Conservation (phyloP, 371 early-diverging fungal genomes). For the Zancudomyces culisetae region DNA sequence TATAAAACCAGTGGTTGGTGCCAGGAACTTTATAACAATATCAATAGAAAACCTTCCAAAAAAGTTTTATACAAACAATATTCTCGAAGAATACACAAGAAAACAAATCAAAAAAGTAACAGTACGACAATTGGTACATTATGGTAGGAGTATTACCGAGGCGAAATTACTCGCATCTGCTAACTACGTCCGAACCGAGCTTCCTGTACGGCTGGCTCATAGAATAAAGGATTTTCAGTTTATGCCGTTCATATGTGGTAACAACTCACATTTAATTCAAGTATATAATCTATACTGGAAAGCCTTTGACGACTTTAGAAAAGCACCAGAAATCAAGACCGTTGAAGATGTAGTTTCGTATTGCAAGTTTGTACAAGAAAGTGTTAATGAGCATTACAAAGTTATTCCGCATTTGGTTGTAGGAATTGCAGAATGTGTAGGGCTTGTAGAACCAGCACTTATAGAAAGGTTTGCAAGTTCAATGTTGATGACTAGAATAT, state of each 20-base stretch:
- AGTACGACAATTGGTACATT: slow-evolving; percentile 77
- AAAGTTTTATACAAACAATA: slow-evolving; percentile 77
- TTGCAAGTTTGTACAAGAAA: slow-evolving; percentile 37
- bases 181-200: slow-evolving; percentile 61
- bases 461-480: slow-evolving; percentile 74
- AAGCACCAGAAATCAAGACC: slow-evolving; percentile 35
- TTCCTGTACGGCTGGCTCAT: slow-evolving; percentile 72
- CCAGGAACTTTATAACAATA: neutral
- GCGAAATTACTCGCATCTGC: slow-evolving; percentile 54
- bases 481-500: slow-evolving; percentile 76
- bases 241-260: slow-evolving; percentile 65
- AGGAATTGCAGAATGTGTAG: slow-evolving; percentile 62
- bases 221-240: slow-evolving; percentile 61
- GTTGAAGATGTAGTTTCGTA: slow-evolving; percentile 47
- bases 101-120: slow-evolving; percentile 66
- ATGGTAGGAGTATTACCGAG: slow-evolving; percentile 65
- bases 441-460: slow-evolving; percentile 30
- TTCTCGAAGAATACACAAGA: slow-evolving; percentile 64
- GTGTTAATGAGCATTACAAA: slow-evolving; percentile 45
- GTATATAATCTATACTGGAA: slow-evolving; percentile 66
- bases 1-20: no score
- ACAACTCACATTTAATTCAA: slow-evolving; percentile 52
- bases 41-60: slow-evolving; percentile 26
- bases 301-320: slow-evolving; percentile 55
- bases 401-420: slow-evolving; percentile 63